Base-by-base conservation (phyloP, 192 early-diverging fungal genomes). In the Ambispora gerdemannii region DNA sequence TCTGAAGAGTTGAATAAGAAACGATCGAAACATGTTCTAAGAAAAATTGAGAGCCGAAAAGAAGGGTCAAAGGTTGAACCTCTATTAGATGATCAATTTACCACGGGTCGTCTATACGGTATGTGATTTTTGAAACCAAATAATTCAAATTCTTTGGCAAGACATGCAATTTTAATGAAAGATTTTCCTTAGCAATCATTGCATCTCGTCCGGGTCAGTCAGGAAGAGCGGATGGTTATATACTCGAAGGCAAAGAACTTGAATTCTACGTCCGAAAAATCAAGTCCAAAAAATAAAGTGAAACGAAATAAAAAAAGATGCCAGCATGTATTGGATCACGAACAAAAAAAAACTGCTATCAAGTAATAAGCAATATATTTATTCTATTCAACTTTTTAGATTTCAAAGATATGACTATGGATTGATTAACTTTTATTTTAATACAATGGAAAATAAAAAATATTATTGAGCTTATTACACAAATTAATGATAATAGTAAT, bases 211-310 rank as follows among this genome's bases (percentile, higher is more conserved):
- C 95, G 33, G 97, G 97, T 77, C 97, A 98, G 86, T 91, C 92
- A 76, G 97, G 97, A 72, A 92, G 97, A 78, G 85, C 87, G 74
- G 97, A 98, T 81, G 97, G 97, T 64, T 97, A 98, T 89, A 92
- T 98, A 77, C 87, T 98, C 58, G 97, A 98, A 82, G 97, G 97
- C 74, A 95, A 97, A 89, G 97, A 98, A 87, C 92, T 98, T 74
- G 97, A 97, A 70, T 98, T 98, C 91, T 98, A 98, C 91, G 77
- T 88, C 77, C 83, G 86, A 73, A 92, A 91, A 86, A 82, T 96
- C 81, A 89, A 86, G 81, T 84, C 80, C 78, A 88, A 84, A 77
- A 83, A 85, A 76, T 67, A 67, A 67, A n/a, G n/a, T n/a, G n/a
- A n/a, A n/a, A n/a, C n/a, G n/a, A n/a, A n/a, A n/a, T n/a, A n/a